Evolutionary conservation across 768 basidiomycete genomes (phyloP), one percentile per base, ranked within the genome.

Genomic region (Terana coerulea): DNA sequence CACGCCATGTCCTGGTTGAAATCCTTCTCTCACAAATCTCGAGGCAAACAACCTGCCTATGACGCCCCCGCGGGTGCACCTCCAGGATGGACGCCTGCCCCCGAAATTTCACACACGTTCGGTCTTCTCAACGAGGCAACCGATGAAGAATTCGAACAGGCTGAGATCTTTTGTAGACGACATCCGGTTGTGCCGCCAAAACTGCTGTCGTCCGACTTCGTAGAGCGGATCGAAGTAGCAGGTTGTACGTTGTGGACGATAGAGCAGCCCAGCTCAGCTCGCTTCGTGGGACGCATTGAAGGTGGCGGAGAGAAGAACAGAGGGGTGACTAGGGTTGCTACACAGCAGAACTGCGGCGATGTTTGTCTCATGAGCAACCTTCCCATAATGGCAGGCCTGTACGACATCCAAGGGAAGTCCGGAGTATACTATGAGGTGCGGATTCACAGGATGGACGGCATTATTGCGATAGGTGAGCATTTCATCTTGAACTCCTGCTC

Each of bases 351-450:
- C 2, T 85, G 82, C 65, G 65, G 69, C 49, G 79, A 79, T 52
- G 67, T 72, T 2, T 81, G 77, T 61, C 59, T 87, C 28, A 55
- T 83, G 62, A 84, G 84, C 66, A 69, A 79, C 59, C 62, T 84
- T 5, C 86, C 84, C 0, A 69, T 86, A 40, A 59, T 81, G 31
- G 78, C 78, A 6, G 85, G 83, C 15, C 66, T 82, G 33, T 87
- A 85, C 54, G 75, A 80, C 49, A 72, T 74, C 11, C 73, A 72
- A 26, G 77, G 72, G 1, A 78, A 81, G 51, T 53, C 57, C 0
- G 86, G 85, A 19, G 74, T 82, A 0, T 87, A 88, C 63, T 88
- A 77, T 58, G 86, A 88, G 60, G 59, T 85, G 17, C 64, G 63
- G n/a, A 75, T 87, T 40, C 61, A 72, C 26, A 69, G 64, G 37